Evolutionary conservation across 176 grass and related monocot genomes (phyloP), one percentile per base, ranked within the genome.

Genomic region (Panicum miliaceum): DNA sequence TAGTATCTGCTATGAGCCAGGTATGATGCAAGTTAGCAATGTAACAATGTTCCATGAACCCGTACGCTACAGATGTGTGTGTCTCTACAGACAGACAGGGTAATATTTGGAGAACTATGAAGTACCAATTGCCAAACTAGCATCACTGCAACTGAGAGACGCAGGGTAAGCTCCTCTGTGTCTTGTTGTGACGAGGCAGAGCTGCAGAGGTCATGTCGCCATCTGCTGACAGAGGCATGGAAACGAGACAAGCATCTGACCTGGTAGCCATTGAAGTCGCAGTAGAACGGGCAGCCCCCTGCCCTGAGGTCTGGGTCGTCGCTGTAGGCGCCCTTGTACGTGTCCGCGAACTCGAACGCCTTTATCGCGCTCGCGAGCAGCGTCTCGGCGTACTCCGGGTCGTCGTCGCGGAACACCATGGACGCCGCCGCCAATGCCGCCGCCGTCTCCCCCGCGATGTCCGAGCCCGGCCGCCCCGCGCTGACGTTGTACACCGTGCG

Each of bases 221-320:
- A 64, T 32, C 50, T 47, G 29, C 13, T 37, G 22, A 76, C 29
- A 81, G 22, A 74, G 50, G 79, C 23, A 78, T 14, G 59, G 46
- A 20, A 45, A 86, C 60, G 7, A 61, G 85, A 78, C 72, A 52
- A 62, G 6, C 27, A 71, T 32, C 89, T 88, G 90, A 90, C 95
- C 88, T 97, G 95, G 61, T 94, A 97, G 0, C 95, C 95, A 75
- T 94, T 76, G 86, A 94, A 97, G 80, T 97, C 92, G 64, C 95
- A 97, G 76, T 97, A 97, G 87, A 93, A 97, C 5, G 95, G 95
- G 79, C 95, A 97, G 12, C 92, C 95, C 12, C 86, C 88, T 8
- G 86, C 89, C 67, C 81, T 90, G 79, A 97, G 88, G 36, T 72
- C 84, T 1, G 89, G 85, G 62, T 97, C 92, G 43, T 97, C 95